Base-by-base conservation (phyloP, 1,284 basidiomycete species). In the Ganoderma sinense region DNA sequence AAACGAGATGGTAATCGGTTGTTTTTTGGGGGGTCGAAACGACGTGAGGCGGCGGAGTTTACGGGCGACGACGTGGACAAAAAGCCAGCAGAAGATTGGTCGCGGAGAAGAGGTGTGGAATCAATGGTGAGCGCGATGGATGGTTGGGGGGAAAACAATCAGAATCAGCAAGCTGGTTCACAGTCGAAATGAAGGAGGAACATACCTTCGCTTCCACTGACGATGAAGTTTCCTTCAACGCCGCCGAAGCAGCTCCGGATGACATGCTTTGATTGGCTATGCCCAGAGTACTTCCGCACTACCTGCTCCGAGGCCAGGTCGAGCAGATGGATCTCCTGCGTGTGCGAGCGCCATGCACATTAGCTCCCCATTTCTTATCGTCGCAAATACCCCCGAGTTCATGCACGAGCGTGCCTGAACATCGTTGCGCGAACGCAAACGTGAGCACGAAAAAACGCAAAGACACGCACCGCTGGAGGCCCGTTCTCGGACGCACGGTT, bases 221-320 rank as follows among this genome's bases (percentile, higher is more conserved):
- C 87, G 62, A 99, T 88, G 78, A 98, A 97, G 77, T 93, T 94
- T 71, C 93, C 92, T 77, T 95, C 92, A 40, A 92, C 84, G n/a
- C 97, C 97, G 33, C 97, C 98, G 80, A 99, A 99, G 78, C 95
- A 97, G 79, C 94, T 95, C 69, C 95, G 89, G 71, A 99, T 94
- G 71, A 98, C 90, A 80, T 95, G 94, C 51, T 88, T 86, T 4
- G 88, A 88, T 81, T 97, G 95, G 45, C 87, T 87, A 76, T 97
- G 94, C 31, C 94, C 97, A 1, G 89, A 89, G 78, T 92, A 97
- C 80, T 91, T 94, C 73, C 93, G 90, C 36, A 92, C 86, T 72
- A 96, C 83, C 66, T 88, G 87, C 61, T 89, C 87, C 63, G 88
- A 86, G 26, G 86, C 83, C 61, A 99, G 86, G 78, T 96, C 92